These are phyloP conservation scores for Xylaria hypoxylon DNA, from an alignment of 2,329 filamentous ascomycete genomes.

Conservation along the genomic window DNA sequence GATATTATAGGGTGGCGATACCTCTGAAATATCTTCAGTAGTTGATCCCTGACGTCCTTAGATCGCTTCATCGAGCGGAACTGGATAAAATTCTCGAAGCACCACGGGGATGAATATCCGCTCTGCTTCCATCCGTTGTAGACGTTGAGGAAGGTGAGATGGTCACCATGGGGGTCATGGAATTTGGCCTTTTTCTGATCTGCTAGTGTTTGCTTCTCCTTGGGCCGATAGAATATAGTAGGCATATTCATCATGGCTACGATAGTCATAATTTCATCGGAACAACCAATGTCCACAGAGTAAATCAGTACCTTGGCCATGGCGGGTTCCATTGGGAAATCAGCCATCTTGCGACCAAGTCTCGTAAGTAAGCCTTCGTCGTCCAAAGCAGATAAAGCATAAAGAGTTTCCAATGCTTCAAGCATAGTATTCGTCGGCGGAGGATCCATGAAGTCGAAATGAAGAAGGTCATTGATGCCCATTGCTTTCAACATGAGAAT, in stretches of 20 bases:
- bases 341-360: conserved; percentile 94
- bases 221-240: conserved; percentile 92
- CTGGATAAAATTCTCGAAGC: conserved; percentile 97
- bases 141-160: conserved; percentile 93
- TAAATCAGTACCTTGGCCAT: conserved; percentile 91
- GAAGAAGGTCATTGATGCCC: conserved; percentile 97
- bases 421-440: conserved; percentile 98
- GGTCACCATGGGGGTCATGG: conserved; percentile 93
- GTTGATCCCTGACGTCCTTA: conserved; percentile 91
- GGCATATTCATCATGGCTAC: conserved; percentile 93
- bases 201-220: conserved; percentile 95
- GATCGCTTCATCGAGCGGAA: conserved; percentile 88
- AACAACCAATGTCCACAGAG: conserved; percentile 87
- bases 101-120: conserved; percentile 88
- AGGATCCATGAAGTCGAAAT: conserved; percentile 99
- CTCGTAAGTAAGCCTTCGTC: conserved; percentile 95
- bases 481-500: conserved; percentile 99
- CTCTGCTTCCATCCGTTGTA: conserved; percentile 96
- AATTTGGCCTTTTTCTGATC: conserved; percentile 99
- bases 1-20: conserved; percentile 85
- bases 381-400: conserved; percentile 89
- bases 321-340: conserved; percentile 97
- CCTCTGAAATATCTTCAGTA: conserved; percentile 92
- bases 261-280: conserved; percentile 93
- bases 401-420: conserved; percentile 93